phyloP scores from a whole-genome alignment of 306 rosid genomes.

The Prunus mira region DNA sequence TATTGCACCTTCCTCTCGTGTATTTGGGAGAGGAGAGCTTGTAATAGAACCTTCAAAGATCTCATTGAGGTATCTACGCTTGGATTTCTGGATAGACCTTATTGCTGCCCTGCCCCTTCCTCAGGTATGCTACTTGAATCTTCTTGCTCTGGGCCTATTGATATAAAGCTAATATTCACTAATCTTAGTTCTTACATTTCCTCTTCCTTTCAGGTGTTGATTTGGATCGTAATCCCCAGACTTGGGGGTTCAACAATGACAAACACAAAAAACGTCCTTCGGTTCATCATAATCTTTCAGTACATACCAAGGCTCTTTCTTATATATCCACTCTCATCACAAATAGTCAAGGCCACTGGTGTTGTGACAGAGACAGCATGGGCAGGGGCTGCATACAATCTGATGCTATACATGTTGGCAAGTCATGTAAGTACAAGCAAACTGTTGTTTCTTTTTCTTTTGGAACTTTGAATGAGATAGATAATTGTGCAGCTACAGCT shows the following conservation, averaged over 20 bases:
- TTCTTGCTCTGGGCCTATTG: not conserved
- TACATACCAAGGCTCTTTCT: conserved; percentile 76
- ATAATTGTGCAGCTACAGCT: not conserved
- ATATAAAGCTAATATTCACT: not conserved
- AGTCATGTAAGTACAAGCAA: conserved; percentile 75
- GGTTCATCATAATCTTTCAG: conserved; percentile 75
- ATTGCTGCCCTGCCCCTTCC: conserved; percentile 60
- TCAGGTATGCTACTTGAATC: conserved; percentile 31
- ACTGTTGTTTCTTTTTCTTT: not conserved
- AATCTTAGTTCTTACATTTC: not conserved
- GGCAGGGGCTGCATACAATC: conserved; percentile 97
- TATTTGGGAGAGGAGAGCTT: conserved; percentile 63
- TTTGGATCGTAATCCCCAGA: conserved; percentile 79
- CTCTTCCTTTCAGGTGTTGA: conserved; percentile 59
- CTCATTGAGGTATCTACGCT: conserved; percentile 33
- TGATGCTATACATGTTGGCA: conserved; percentile 91
- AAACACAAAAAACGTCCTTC: conserved; percentile 77
- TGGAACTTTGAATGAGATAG: not conserved
- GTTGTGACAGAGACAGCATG: conserved; percentile 91
- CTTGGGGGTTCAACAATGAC: conserved; percentile 79
- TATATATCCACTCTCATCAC: conserved; percentile 83
- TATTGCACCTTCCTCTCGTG: conserved; percentile 57
- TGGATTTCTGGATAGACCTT: conserved; percentile 41
- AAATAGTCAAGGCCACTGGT: conserved; percentile 81
- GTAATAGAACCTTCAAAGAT: conserved; percentile 50